These are phyloP conservation scores for Sporothrix globosa DNA, from an alignment of 2,329 filamentous ascomycete species.

Conservation along the genomic window DNA sequence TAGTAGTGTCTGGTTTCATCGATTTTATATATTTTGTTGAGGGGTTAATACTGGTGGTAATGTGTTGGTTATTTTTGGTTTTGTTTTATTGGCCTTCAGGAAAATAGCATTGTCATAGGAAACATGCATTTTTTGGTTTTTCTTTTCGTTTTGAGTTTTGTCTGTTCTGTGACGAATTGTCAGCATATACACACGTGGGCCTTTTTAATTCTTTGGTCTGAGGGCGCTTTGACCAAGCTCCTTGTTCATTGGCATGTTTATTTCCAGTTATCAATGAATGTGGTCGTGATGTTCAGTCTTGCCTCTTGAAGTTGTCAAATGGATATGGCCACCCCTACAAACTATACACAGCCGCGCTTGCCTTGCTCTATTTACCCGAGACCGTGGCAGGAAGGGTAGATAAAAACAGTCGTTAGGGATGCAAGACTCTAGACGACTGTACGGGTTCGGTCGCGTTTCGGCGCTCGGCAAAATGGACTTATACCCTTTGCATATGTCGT, in stretches of 20 bases:
- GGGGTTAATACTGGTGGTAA: conserved; percentile 1
- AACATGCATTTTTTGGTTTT: neutral
- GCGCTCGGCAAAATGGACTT: neutral
- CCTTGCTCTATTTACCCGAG: neutral
- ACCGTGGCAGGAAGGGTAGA: neutral
- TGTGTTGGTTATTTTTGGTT: neutral
- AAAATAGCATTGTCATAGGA: conserved; percentile 8
- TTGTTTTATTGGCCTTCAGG: neutral
- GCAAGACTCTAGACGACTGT: neutral
- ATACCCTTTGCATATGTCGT: no score
- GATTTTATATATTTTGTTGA: neutral
- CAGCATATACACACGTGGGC: neutral
- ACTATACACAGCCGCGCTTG: conserved; percentile 7
- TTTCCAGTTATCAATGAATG: neutral
- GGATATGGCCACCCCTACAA: neutral
- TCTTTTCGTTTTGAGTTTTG: no score
- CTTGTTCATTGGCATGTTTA: neutral
- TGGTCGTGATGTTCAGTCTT: neutral
- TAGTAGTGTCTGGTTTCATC: neutral
- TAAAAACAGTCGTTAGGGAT: neutral
- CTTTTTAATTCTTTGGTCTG: neutral
- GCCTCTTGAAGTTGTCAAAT: neutral
- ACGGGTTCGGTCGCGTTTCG: neutral
- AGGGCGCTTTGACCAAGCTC: neutral
- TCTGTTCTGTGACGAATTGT: neutral